These are phyloP conservation scores for Colletotrichum chlorophyti DNA, from an alignment of 2,329 filamentous ascomycete species.

Conservation along the genomic window DNA sequence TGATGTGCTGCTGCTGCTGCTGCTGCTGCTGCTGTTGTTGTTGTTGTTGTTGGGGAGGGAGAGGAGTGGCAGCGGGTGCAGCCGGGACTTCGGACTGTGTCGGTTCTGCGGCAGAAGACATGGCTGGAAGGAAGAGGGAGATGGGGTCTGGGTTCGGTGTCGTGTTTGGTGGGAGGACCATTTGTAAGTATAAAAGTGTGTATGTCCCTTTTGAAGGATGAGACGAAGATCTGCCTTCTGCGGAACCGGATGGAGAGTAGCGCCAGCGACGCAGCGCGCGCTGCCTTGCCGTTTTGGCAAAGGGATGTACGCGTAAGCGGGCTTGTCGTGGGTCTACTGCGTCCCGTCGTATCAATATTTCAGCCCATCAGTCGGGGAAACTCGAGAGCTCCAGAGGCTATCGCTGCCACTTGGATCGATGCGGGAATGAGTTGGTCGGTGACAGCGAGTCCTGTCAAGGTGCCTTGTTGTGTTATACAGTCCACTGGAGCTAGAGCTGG, in stretches of 20 bases:
- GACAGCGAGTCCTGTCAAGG: too few species aligned
- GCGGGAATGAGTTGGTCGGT: too few species aligned
- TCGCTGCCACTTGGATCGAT: too few species aligned
- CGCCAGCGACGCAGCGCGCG: background rate
- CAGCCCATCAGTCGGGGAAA: too few species aligned
- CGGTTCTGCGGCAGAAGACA: slow-evolving; percentile 21
- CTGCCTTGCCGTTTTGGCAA: too few species aligned
- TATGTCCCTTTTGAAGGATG: background rate
- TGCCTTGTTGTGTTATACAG: too few species aligned
- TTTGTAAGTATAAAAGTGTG: too few species aligned
- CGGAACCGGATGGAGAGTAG: background rate
- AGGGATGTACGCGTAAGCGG: background rate
- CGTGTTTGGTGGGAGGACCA: slow-evolving; percentile 24
- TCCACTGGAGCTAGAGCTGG: background rate
- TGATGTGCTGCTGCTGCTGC: background rate
- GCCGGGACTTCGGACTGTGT: slow-evolving; percentile 6
- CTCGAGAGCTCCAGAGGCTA: too few species aligned
- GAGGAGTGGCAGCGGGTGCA: slow-evolving; percentile 16
- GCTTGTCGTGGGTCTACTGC: too few species aligned
- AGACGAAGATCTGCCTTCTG: background rate
- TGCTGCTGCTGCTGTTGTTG: background rate
- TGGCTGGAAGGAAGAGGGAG: slow-evolving; percentile 26
- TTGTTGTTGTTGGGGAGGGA: slow-evolving; percentile 16
- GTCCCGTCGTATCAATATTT: too few species aligned
- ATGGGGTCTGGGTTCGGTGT: slow-evolving; percentile 19